Percentiles rank a stretch among this genome's conserved stretches.
Conservation (phyloP, 2,329 filamentous ascomycete genomes). For the Stagonosporopsis vannaccii region DNA sequence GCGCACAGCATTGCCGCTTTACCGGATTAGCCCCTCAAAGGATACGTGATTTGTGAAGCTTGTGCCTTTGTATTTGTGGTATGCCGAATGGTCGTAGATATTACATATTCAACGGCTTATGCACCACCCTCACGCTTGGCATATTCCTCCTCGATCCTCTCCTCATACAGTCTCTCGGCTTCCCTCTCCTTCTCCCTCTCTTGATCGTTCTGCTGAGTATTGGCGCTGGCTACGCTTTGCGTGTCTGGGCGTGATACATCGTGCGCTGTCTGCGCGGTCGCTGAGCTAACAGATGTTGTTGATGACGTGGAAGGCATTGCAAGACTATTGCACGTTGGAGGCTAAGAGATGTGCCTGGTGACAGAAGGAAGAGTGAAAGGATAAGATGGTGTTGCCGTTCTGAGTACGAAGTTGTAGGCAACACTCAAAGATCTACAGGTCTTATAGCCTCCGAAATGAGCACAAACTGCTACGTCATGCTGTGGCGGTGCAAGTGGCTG, state of each 20-base stretch:
- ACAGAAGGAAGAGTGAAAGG: background rate
- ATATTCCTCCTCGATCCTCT: conserved; percentile 51
- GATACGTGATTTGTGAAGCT: background rate
- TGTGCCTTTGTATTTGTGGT: background rate
- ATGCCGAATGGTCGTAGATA: background rate
- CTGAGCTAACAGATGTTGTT: conserved; percentile 20
- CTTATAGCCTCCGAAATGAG: background rate
- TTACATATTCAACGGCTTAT: conserved; percentile 15
- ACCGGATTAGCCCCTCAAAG: background rate
- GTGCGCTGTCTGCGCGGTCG: conserved; percentile 35
- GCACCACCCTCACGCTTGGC: conserved; percentile 50
- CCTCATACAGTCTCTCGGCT: conserved; percentile 47
- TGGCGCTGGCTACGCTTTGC: conserved; percentile 38
- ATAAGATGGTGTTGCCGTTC: background rate
- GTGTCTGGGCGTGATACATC: conserved; percentile 31
- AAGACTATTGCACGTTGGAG: background rate
- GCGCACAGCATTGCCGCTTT: background rate
- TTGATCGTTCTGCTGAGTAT: conserved; percentile 18
- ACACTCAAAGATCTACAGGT: background rate
- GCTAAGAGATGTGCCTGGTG: background rate
- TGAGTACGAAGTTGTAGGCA: background rate
- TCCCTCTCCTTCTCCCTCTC: conserved; percentile 39
- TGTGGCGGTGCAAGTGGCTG: conserved; percentile 11
- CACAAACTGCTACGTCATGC: conserved; percentile 2
- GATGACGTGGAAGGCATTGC: background rate